Base-by-base conservation (phyloP, 768 basidiomycete species). In the Xerocomus potaroensis region DNA sequence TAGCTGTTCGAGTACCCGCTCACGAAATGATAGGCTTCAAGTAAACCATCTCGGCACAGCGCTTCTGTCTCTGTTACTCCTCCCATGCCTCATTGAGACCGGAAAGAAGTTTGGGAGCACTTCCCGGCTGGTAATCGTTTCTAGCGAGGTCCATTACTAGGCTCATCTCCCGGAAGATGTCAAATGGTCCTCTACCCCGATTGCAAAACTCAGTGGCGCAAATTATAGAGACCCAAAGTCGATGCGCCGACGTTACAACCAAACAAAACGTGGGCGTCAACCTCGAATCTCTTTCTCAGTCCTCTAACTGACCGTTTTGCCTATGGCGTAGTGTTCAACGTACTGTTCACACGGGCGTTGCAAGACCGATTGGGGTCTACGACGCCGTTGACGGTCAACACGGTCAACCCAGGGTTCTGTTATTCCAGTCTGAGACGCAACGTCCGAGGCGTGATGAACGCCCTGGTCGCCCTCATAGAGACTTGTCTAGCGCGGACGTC, bases 31-130 rank as follows among this genome's bases (percentile, higher is more conserved):
- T 4, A 70, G 69, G 1, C 45, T 74, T 12, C 70, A 72, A 44
- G 61, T 68, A 18, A 72, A 73, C 43, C 49, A 65, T 32, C 52
- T 73, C 7, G 40, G 58, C 7, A 69, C 69, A 0, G 52, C 63
- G 0, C 51, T 72, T 15, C 41, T 65, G 6, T 62, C 62, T 0
- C 43, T 72, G 7, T 48, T 68, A 1, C 55, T 74, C 0, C 49
- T 74, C 0, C 71, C 70, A 3, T 43, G 38, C 4, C 48, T 72
- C 4, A 27, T 58, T 3, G 50, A 58, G 16, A 62, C 69, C n/a
- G n/a, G n/a, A n/a, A 40, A 56, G 61, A 55, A 56, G 43, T 46
- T 14, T 0, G 63, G 60, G 5, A 54, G 34, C 40, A 53, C 57
- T 1, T 55, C 58, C 3, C 53, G 66, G 7, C 39, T 72, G 29